These are phyloP conservation scores for Styphnolobium japonicum DNA, from an alignment of 306 rosid species.

Conservation along the genomic window DNA sequence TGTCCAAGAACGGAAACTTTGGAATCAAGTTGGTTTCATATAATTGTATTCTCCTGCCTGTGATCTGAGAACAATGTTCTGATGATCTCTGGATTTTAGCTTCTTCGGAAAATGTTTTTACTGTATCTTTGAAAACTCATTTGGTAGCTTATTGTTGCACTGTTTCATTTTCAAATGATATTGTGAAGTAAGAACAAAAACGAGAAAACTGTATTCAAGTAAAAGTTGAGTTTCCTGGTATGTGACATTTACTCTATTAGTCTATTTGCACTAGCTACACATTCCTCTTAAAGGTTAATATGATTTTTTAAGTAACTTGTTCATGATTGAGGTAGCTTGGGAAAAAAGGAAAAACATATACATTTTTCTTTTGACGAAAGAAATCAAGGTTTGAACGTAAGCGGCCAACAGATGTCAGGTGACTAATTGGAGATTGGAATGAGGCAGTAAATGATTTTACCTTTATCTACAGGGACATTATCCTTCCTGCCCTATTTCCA, in stretches of 20 bases:
- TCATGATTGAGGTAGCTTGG: background rate
- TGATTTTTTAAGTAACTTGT: background rate
- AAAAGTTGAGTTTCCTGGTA: background rate
- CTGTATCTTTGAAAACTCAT: background rate
- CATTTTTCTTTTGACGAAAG: background rate
- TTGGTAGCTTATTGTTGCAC: background rate
- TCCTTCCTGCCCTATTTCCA: slow-evolving; percentile 5
- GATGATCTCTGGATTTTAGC: slow-evolving; percentile 4
- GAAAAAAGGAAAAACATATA: background rate
- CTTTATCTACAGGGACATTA: slow-evolving; percentile 5
- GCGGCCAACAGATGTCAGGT: background rate
- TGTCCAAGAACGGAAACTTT: background rate
- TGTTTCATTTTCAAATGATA: background rate
- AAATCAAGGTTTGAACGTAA: background rate
- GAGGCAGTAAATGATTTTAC: slow-evolving; percentile 1
- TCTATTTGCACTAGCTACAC: background rate
- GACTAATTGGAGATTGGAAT: slow-evolving; percentile 4
- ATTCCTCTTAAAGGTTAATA: background rate
- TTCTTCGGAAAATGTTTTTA: background rate
- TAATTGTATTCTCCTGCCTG: background rate
- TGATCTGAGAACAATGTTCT: background rate
- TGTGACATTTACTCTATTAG: background rate
- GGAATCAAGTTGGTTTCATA: background rate
- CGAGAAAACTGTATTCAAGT: background rate
- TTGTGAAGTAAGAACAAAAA: background rate